Base-by-base conservation (phyloP, 306 rosid species). In the Fragaria vesca region DNA sequence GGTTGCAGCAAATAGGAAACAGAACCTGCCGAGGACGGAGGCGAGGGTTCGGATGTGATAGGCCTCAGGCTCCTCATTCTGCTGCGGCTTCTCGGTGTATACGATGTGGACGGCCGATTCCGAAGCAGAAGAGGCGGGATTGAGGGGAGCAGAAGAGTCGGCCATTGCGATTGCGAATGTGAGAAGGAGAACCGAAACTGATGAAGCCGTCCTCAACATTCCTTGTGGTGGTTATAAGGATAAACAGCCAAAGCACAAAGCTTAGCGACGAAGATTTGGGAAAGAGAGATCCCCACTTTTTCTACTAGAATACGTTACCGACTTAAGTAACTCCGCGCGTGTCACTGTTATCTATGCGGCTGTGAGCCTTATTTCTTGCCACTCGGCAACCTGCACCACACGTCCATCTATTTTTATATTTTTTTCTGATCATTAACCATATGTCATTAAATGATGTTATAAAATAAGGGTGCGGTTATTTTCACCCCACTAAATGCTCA, bases 21-120 rank as follows among this genome's bases (percentile, higher is more conserved):
- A 71, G 74, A 73, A 91, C 98, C 98, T 92, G 84, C 98, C 97
- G 36, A 95, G 89, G 60, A 90, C 97, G 3, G 97, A 62, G 40
- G 96, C 71, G 30, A 95, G 97, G 92, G 96, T 95, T 82, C 92
- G 91, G 87, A 95, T 73, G 80, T 95, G 93, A 71, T 71, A 91
- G 32, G 94, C 84, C 88, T 89, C 97, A 8, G 95, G 88, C 20
- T 95, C 97, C 74, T 89, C 91, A 30, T 78, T 82, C 7, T 74
- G 69, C 24, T 81, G 81, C 11, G 96, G 96, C 21, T 63, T 73
- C 85, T 95, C 97, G 5, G 97, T 90, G 87, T 95, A 92, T 0
- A 95, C 78, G 68, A 95, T 95, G 80, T 95, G 96, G 72, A 95
- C 97, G 1, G 93, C 85, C 5, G 92, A 78, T 58, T 81, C 69